Conservation (phyloP, 2,329 filamentous ascomycete species). For the Xylaria sp. region DNA sequence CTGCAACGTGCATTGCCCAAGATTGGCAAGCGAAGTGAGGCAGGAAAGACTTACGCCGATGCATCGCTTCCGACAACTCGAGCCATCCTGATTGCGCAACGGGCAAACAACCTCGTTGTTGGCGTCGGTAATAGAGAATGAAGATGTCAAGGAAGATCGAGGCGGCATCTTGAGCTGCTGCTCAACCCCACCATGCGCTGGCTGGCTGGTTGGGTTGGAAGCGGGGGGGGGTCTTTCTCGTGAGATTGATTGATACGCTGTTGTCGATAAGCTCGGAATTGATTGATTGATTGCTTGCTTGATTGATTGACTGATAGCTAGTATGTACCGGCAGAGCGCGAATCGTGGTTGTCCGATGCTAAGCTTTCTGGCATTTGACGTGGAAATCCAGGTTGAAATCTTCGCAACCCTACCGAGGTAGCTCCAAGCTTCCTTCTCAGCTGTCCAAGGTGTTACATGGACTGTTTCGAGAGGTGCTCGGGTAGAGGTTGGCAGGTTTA, state of each 20-base stretch:
- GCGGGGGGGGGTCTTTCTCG: slow-evolving; percentile 46
- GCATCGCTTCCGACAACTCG: slow-evolving; percentile 96
- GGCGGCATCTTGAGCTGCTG: slow-evolving; percentile 79
- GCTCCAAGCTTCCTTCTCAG: slow-evolving; percentile 50
- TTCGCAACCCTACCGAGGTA: slow-evolving; percentile 41
- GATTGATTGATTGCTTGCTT: slow-evolving; percentile 25
- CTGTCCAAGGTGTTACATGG: slow-evolving; percentile 54
- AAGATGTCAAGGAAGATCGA: slow-evolving; percentile 84
- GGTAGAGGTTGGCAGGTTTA: slow-evolving; percentile 17
- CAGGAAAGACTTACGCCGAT: slow-evolving; percentile 82
- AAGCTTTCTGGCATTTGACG: slow-evolving; percentile 40
- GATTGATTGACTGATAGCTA: slow-evolving; percentile 30
- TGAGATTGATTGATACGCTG: slow-evolving; percentile 40
- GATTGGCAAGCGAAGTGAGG: slow-evolving; percentile 4
- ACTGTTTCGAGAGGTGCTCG: slow-evolving; percentile 53
- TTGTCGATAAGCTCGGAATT: slow-evolving; percentile 35
- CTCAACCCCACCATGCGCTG: slow-evolving; percentile 62
- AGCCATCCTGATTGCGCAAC: slow-evolving; percentile 93
- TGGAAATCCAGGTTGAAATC: slow-evolving; percentile 27
- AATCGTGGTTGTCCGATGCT: slow-evolving; percentile 20
- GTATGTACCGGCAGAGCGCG: slow-evolving; percentile 38
- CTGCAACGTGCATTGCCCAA: slow-evolving; percentile 10
- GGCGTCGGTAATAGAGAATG: slow-evolving; percentile 90
- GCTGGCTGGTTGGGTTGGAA: slow-evolving; percentile 50
- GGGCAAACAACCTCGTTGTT: slow-evolving; percentile 98